Evolutionary conservation across 352 stramenopile species (phyloP).

Genomic region (Phytophthora hybrid): DNA sequence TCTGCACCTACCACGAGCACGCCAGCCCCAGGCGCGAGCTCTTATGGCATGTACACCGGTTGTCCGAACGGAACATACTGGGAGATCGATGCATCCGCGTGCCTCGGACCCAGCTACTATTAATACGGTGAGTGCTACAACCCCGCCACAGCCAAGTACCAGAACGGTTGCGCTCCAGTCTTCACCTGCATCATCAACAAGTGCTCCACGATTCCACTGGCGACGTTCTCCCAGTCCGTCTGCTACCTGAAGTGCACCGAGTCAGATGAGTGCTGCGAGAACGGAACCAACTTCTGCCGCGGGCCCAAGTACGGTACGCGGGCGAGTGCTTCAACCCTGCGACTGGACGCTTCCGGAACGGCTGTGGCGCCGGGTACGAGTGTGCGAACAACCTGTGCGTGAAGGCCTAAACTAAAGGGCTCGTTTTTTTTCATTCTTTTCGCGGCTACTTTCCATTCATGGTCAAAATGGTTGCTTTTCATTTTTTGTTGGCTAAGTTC

Average conservation of each 20-base stretch:
- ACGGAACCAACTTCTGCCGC: too few species aligned
- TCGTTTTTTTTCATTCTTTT: too few species aligned
- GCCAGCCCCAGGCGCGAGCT: background rate
- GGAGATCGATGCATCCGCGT: constrained; percentile 31
- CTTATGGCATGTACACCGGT: constrained; percentile 18
- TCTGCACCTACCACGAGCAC: background rate
- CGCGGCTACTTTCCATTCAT: too few species aligned
- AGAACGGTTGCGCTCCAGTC: constrained; percentile 38
- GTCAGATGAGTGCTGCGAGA: constrained; percentile 45
- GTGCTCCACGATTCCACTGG: constrained; percentile 31
- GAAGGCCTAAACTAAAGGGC: too few species aligned
- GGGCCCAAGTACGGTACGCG: too few species aligned
- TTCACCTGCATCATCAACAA: constrained; percentile 46
- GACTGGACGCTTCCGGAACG: constrained; percentile 37
- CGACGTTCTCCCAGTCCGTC: constrained; percentile 25
- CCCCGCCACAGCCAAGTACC: constrained; percentile 34
- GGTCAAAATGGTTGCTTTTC: too few species aligned
- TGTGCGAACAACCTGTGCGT: too few species aligned
- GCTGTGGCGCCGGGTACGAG: constrained; percentile 32
- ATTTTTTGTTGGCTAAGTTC: too few species aligned
- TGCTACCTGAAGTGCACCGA: constrained; percentile 38
- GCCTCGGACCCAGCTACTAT: constrained; percentile 23
- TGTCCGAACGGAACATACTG: constrained; percentile 34
- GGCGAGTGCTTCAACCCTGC: too few species aligned
- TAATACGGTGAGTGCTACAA: constrained; percentile 49